Base-by-base conservation (phyloP, 805 yeast genomes). In the Cyberlindnera saturnus region DNA sequence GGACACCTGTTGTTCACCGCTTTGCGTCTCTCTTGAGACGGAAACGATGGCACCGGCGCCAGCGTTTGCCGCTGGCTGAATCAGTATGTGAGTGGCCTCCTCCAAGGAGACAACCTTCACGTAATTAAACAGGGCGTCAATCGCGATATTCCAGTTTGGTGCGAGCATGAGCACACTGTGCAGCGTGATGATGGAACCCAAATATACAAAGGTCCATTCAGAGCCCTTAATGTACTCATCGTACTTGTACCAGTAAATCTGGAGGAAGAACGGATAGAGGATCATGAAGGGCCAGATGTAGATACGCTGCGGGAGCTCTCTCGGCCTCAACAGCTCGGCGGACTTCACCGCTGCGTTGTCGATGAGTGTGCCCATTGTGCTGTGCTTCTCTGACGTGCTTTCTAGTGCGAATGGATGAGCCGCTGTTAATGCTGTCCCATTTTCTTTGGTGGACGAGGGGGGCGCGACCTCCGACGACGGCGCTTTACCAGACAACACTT, bases 191-290 rank as follows among this genome's bases (percentile, higher is more conserved):
- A 90, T 71, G 6, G 89, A 63, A 47, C 95, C 83, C 19, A 88
- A 69, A 57, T 79, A 90, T 32, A 91, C 93, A 62, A 86, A 87
- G 0, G 98, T 93, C 98, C 99, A 93, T 66, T 91, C 99, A 37
- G 83, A 75, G 20, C 96, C 96, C 36, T 75, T 84, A 57, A 91
- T 84, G 60, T 86, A 86, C 45, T 66, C 70, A 45, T 91, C 98
- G 63, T 91, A 91, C 44, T 81, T 77, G 47, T 67, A 66, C 46
- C 63, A 56, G 62, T 86, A 91, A 33, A 86, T 62, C 55, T 84
- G 79, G 41, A 69, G 67, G 61, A 86, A 86, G 16, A 74, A 58
- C 6, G 96, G 96, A 60, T 91, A 91, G 36, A 87, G 64, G 37
- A 83, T 72, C 45, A 83, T 63, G 62, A 89, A 90, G 9, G 96